Base-by-base conservation (phyloP, 768 basidiomycete species). In the Rhizopogon salebrosus region DNA sequence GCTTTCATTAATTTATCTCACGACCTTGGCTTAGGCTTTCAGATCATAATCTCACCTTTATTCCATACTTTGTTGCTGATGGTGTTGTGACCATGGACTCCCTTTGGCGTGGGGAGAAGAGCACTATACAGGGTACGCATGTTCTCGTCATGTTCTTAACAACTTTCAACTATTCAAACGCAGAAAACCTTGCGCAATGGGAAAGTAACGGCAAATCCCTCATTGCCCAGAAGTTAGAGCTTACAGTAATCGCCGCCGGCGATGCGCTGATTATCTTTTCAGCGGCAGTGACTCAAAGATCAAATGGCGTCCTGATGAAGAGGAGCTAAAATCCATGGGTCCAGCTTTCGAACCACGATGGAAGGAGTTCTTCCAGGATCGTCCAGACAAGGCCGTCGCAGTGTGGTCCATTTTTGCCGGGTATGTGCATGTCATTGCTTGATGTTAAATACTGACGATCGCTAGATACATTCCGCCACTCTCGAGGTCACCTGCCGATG, bases 181-280 rank as follows among this genome's bases (percentile, higher is more conserved):
- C 26, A 76, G 75, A 49, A 35, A 62, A 63, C 23, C 43, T 58
- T 3, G 56, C 49, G 18, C 64, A 73, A 38, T 78, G 70, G 66
- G 52, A 61, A 8, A 57, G 60, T 16, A 62, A 64, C 0, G 81
- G 79, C 0, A 71, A 62, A 29, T 81, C 82, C 2, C 60, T 78
- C 38, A 69, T 85, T 58, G 72, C 80, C 1, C 73, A 78, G 56
- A 85, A 80, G 85, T 84, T 27, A 3, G 73, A n/a, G n/a, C n/a
- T 35, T 6, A 2, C 53, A 8, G 11, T 46, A 10, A 24, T 36
- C 5, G 23, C 14, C 36, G 39, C 40, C 26, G 20, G 14, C 51
- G 46, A 22, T 11, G 9, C 6, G 40, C 29, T 43, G 16, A 36
- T 3, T 35, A 3, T 22, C 27, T 9, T 54, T 29, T 9, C 57